Evolutionary conservation across 768 basidiomycete genomes (phyloP).

Genomic region (Infundibulicybe gibba): DNA sequence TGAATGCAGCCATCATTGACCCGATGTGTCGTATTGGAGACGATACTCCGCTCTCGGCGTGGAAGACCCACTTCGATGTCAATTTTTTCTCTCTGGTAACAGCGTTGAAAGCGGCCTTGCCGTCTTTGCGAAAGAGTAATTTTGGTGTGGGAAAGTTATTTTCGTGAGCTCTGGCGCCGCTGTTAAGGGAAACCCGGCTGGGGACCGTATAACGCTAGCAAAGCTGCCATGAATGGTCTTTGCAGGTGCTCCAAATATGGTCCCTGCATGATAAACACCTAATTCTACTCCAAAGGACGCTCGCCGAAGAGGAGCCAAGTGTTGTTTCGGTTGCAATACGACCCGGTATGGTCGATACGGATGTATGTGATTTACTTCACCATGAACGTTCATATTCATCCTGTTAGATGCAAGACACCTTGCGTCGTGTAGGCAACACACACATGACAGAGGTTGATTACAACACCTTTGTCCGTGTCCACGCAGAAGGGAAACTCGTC

Average conservation of each 20-base stretch:
- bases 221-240: slow-evolving; percentile 88
- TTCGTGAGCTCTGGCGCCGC: slow-evolving; percentile 89
- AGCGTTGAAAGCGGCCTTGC: slow-evolving; percentile 63
- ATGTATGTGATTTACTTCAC: slow-evolving; percentile 39
- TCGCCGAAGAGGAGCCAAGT: slow-evolving; percentile 80
- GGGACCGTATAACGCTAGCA: slow-evolving; percentile 80
- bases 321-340: slow-evolving; percentile 74
- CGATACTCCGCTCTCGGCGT: slow-evolving; percentile 46
- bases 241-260: slow-evolving; percentile 47
- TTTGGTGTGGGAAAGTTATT: slow-evolving; percentile 59
- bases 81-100: slow-evolving; percentile 86
- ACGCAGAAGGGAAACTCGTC: slow-evolving; percentile 67
- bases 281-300: slow-evolving; percentile 50
- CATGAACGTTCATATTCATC: neutral
- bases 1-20: slow-evolving; percentile 82
- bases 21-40: slow-evolving; percentile 62
- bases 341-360: slow-evolving; percentile 86
- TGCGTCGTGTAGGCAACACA: slow-evolving; percentile 48
- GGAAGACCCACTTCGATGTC: slow-evolving; percentile 76
- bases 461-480: slow-evolving; percentile 50
- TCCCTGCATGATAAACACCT: neutral
- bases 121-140: slow-evolving; percentile 59
- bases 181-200: slow-evolving; percentile 63
- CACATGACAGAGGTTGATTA: slow-evolving; percentile 57
- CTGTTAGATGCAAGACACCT: slow-evolving; percentile 63